phyloP scores from a whole-genome alignment of 1,284 basidiomycete species.

The Cryptococcus sp. region DNA sequence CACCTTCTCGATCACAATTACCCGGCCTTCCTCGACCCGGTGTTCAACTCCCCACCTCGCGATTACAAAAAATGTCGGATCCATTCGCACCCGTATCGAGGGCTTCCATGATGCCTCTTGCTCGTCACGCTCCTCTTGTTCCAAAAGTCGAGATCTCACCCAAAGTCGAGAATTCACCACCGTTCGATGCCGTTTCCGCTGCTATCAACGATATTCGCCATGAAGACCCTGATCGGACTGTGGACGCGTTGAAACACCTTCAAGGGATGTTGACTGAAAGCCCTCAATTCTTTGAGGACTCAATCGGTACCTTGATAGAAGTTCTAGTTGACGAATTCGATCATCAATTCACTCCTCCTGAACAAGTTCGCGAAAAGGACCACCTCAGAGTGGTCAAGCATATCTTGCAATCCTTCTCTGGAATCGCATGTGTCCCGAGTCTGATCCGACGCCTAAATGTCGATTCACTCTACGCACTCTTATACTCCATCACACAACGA shows the following conservation, averaged over 20 bases:
- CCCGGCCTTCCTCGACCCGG: neutral
- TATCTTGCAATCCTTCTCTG: constrained; percentile 70
- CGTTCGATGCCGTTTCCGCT: constrained; percentile 11
- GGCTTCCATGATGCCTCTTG: constrained; percentile 25
- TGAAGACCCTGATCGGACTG: constrained; percentile 74
- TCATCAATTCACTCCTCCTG: constrained; percentile 75
- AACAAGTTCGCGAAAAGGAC: constrained; percentile 65
- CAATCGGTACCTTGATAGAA: constrained; percentile 65
- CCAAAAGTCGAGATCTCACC: constrained; percentile 1
- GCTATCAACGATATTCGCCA: constrained; percentile 37
- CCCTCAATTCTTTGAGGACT: constrained; percentile 54
- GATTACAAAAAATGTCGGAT: constrained; percentile 12
- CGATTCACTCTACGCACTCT: constrained; percentile 50
- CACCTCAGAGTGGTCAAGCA: constrained; percentile 92
- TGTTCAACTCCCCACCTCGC: constrained; percentile 2
- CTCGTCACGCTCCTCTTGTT: constrained; percentile 4
- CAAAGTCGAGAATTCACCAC: neutral
- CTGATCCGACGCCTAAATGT: constrained; percentile 28
- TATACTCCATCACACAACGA: constrained; percentile 82
- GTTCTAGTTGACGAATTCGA: constrained; percentile 84
- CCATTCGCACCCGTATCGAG: constrained; percentile 7
- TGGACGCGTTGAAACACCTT: constrained; percentile 89
- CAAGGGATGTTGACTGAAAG: constrained; percentile 73
- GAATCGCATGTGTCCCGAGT: constrained; percentile 24
- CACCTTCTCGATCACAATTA: neutral